Evolutionary conservation across 75 land plant genomes (phyloP), one percentile per base, ranked within the genome.

Genomic region (Picea sitchensis): DNA sequence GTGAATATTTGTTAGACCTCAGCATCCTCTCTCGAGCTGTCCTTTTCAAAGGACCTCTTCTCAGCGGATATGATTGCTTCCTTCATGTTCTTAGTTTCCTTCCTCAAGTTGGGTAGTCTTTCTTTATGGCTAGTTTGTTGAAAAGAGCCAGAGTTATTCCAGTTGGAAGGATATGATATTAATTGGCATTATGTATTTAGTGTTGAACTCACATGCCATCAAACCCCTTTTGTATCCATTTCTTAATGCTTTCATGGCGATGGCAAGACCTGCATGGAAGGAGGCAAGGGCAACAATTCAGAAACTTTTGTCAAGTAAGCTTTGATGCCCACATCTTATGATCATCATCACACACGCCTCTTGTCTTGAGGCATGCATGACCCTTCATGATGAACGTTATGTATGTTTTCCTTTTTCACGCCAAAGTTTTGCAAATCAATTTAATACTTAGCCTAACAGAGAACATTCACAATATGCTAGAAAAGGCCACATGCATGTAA

Each of bases 211-310:
- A 15, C 3, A 76, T 26, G n/a, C 54, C 0, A 72, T 71, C 47
- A 32, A 3, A 65, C 31, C 61, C 30, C 30, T 18, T 26, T n/a
- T 69, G 54, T 86, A 93, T 96, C 73, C 89, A 23, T 87, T 87
- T 61, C 87, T 96, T 12, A 96, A 96, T 82, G 80, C 76, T 54
- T 93, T 96, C 65, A 69, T 96, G 85, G 90, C 75, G 32, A 18
- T 96, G 89, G 96, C 96, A 65, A 76, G 93, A 65, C 94, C 99
- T 67, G 92, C 96, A 2, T 96, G 99, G 99, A 96, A 90, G 80
- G 96, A 96, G 80, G 96, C 99, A 65, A 87, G 99, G 7, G 69
- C 84, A 4, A 89, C 92, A 1, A 62, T 96, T 12, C 99, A 96
- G 60, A 90, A 87, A 60, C 86, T 92, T 58, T 79, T 93, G 26